Evolutionary conservation across 257 asterid species (phyloP).

Genomic region (Hygrophila difformis): DNA sequence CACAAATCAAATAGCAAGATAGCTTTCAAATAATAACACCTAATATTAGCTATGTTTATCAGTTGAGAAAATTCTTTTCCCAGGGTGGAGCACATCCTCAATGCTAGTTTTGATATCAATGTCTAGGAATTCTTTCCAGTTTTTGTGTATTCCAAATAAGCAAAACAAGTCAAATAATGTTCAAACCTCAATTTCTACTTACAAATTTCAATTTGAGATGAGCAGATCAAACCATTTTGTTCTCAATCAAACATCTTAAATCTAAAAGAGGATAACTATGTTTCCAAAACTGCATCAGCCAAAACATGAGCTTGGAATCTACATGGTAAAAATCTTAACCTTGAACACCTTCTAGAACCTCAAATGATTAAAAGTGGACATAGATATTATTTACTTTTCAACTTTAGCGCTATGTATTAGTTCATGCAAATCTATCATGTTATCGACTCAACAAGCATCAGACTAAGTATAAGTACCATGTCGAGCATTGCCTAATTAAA

Average conservation of each 20-base stretch:
- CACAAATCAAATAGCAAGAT: background rate
- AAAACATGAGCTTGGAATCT: background rate
- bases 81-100: background rate
- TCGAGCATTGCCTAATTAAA: too few species aligned
- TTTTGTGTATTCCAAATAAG: too few species aligned
- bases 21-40: background rate
- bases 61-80: background rate
- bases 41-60: background rate
- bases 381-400: background rate
- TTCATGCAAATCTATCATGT: background rate
- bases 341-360: background rate
- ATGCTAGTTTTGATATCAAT: background rate
- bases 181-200: too few species aligned
- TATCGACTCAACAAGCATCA: background rate
- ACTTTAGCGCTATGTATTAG: background rate
- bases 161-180: too few species aligned
- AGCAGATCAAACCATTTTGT: too few species aligned
- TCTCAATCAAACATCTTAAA: conserved; percentile 1
- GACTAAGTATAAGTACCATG: too few species aligned
- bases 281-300: background rate
- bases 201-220: too few species aligned
- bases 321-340: background rate
- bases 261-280: too few species aligned
- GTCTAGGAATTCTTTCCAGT: background rate
- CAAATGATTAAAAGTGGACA: background rate